A percentile compares a stretch with the other conserved stretches of the same genome.
phyloP scores from a whole-genome alignment of 208 protist genomes.

The Wallacemonas sp. region DNA sequence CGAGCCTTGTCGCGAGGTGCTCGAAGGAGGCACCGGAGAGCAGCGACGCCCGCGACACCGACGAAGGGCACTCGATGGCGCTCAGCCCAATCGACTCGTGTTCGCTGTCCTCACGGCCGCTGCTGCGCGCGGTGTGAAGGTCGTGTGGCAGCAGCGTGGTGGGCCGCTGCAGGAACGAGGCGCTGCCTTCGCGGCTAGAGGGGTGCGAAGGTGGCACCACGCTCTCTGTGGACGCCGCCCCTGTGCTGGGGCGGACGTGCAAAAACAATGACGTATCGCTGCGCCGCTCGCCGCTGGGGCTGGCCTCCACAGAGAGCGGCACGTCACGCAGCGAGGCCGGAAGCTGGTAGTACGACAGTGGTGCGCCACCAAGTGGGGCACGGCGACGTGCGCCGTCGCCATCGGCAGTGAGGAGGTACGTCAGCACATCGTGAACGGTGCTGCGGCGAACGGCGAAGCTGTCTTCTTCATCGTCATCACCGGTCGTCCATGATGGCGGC shows the following conservation, averaged over 20 bases:
- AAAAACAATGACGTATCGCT: not conserved
- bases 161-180: not conserved
- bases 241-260: conserved; percentile 1
- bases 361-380: not conserved
- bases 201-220: too few species aligned
- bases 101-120: not conserved
- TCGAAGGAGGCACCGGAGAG: not conserved
- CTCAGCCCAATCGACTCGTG: not conserved
- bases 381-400: not conserved
- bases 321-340: not conserved
- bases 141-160: too few species aligned
- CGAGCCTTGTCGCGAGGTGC: not conserved
- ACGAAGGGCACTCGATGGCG: not conserved
- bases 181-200: not conserved
- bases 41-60: not conserved
- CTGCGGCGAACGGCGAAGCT: conserved; percentile 3
- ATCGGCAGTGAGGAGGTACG: not conserved
- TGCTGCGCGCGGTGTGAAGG: too few species aligned
- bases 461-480: not conserved
- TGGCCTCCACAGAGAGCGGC: too few species aligned
- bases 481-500: too few species aligned
- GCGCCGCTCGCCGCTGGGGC: not conserved
- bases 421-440: conserved; percentile 3
- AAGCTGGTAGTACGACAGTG: not conserved
- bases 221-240: not conserved